phyloP scores from a whole-genome alignment of 2,329 filamentous ascomycete species.

The Stachybotrys elegans region DNA sequence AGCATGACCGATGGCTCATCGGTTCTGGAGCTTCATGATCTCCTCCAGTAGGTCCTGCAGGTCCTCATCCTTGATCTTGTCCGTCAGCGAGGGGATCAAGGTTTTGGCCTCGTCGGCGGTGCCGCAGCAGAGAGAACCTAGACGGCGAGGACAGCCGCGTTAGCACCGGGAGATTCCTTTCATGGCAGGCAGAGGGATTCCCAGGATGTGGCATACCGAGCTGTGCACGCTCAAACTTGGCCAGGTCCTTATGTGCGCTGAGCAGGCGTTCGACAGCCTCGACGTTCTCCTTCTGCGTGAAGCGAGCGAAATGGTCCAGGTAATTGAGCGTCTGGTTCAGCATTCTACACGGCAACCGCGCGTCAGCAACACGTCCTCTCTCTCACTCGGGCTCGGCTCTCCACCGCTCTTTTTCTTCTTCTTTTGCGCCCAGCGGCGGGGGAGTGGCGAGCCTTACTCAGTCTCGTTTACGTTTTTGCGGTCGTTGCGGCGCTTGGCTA shows the following conservation, averaged over 20 bases:
- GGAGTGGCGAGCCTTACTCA: conserved; percentile 59
- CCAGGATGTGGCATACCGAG: conserved; percentile 56
- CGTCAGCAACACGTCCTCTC: conserved; percentile 10
- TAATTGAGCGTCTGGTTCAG: conserved; percentile 87
- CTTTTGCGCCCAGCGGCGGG: not conserved
- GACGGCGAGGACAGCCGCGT: no score
- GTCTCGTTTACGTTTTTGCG: conserved; percentile 80
- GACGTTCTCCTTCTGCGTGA: conserved; percentile 92
- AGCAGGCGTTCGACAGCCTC: conserved; percentile 89
- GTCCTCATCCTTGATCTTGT: conserved; percentile 88
- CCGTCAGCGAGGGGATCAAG: conserved; percentile 79
- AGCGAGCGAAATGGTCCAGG: conserved; percentile 88
- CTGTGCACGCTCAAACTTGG: conserved; percentile 90
- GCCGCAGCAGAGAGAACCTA: conserved; percentile 88
- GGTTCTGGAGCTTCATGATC: conserved; percentile 69
- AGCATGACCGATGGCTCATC: no score
- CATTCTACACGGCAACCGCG: conserved; percentile 45
- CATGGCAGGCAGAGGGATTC: no score
- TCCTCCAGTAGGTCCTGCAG: conserved; percentile 85
- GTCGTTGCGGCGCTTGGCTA: conserved; percentile 72
- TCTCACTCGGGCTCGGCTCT: conserved; percentile 1
- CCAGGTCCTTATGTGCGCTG: conserved; percentile 71
- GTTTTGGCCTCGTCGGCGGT: conserved; percentile 94
- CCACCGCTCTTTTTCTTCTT: not conserved
- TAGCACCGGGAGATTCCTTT: no score